These are phyloP conservation scores for Neurospora discreta DNA, from an alignment of 495 filamentous ascomycete species.

Conservation along the genomic window DNA sequence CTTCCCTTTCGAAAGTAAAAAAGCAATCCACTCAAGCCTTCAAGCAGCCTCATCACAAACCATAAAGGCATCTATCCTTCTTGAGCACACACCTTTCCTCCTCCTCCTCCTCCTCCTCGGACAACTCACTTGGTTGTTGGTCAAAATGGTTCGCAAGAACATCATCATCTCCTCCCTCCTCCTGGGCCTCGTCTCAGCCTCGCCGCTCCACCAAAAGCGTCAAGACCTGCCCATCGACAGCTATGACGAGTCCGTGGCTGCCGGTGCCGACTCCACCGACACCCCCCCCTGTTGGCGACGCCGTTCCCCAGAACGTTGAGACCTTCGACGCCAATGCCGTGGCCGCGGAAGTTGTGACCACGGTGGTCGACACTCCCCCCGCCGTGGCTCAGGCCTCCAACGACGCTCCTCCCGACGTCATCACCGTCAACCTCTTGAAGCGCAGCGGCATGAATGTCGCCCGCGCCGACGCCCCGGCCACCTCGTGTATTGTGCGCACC, in stretches of 20 bases:
- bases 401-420: background rate
- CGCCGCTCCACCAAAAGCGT: constrained; percentile 1
- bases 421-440: background rate
- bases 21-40: background rate
- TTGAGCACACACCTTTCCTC: background rate
- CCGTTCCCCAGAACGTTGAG: background rate
- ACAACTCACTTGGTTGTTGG: background rate
- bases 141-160: constrained; percentile 2
- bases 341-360: background rate
- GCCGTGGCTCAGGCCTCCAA: background rate
- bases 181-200: constrained; percentile 2
- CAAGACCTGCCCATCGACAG: constrained; percentile 2
- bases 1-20: background rate
- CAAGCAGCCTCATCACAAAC: background rate
- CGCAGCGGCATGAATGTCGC: background rate
- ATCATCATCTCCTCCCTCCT: constrained; percentile 5
- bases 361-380: background rate
- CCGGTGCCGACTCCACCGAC: background rate
- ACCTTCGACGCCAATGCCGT: background rate
- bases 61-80: background rate
- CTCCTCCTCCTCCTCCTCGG: background rate
- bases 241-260: background rate
- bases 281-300: background rate
- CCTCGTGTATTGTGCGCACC: constrained; percentile 5
- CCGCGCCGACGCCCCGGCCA: background rate